Evolutionary conservation across 148 eudicot genomes (phyloP).

Genomic region (Rhododendron vialii): DNA sequence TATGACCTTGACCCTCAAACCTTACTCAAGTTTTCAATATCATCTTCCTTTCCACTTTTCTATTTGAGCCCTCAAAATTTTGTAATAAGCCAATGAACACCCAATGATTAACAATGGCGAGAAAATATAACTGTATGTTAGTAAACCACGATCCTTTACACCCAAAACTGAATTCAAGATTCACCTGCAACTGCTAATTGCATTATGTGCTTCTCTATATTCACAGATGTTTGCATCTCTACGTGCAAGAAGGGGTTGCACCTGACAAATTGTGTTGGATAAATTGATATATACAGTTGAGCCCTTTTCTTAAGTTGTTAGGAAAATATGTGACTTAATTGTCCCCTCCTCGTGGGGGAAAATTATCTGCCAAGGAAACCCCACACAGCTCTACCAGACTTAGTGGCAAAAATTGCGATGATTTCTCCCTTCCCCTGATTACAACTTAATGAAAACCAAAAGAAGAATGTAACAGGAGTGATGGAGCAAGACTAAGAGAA

Average conservation of each 20-base stretch:
- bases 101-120: neutral
- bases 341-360: neutral
- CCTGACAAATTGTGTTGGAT: neutral
- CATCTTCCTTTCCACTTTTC: neutral
- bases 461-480: neutral
- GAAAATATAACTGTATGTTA: neutral
- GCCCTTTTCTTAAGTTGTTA: neutral
- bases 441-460: neutral
- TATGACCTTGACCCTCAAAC: neutral
- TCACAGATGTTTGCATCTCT: neutral
- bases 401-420: neutral
- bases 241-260: neutral
- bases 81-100: neutral
- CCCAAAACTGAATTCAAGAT: neutral
- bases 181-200: neutral
- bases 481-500: neutral
- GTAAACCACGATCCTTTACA: neutral
- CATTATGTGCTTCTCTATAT: neutral
- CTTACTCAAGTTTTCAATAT: neutral
- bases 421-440: neutral
- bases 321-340: neutral
- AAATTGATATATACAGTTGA: neutral
- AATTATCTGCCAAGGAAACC: neutral
- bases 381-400: neutral
- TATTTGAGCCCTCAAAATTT: neutral